Evolutionary conservation across 805 yeast genomes (phyloP).

Genomic region (Pichia phayaonensis): DNA sequence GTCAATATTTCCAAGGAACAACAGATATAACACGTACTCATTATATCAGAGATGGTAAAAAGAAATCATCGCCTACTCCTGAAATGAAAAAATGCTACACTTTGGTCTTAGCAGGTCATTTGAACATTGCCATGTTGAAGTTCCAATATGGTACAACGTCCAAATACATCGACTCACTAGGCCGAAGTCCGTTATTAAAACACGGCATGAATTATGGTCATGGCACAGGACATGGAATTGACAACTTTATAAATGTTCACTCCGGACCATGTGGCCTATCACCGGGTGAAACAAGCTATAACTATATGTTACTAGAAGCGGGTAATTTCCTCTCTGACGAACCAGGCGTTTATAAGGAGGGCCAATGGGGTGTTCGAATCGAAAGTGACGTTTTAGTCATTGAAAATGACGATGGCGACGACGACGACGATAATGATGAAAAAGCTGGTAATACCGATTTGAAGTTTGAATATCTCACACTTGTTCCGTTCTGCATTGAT

Average conservation of each 20-base stretch:
- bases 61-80: slow-evolving; percentile 42
- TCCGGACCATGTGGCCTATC: slow-evolving; percentile 90
- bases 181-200: slow-evolving; percentile 76
- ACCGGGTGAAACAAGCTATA: slow-evolving; percentile 24
- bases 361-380: slow-evolving; percentile 82
- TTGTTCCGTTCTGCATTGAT: slow-evolving; percentile 75
- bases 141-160: slow-evolving; percentile 78
- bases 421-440: slow-evolving; percentile 24
- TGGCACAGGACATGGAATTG: slow-evolving; percentile 98
- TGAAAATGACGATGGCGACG: slow-evolving; percentile 30
- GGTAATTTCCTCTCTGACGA: slow-evolving; percentile 86
- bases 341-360: slow-evolving; percentile 90
- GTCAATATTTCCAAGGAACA: slow-evolving; percentile 89
- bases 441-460: slow-evolving; percentile 18
- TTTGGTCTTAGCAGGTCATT: slow-evolving; percentile 83
- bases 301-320: slow-evolving; percentile 42
- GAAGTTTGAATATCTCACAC: slow-evolving; percentile 76
- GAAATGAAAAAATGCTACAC: slow-evolving; percentile 69
- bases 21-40: slow-evolving; percentile 91
- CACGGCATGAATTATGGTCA: slow-evolving; percentile 83
- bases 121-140: slow-evolving; percentile 72
- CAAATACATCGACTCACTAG: slow-evolving; percentile 66
- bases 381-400: slow-evolving; percentile 73
- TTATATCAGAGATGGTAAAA: slow-evolving; percentile 42
- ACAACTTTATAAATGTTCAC: slow-evolving; percentile 83